Evolutionary conservation across 2,329 filamentous ascomycete genomes (phyloP), one percentile per base, ranked within the genome.

Genomic region (Ampelomyces quisqualis): DNA sequence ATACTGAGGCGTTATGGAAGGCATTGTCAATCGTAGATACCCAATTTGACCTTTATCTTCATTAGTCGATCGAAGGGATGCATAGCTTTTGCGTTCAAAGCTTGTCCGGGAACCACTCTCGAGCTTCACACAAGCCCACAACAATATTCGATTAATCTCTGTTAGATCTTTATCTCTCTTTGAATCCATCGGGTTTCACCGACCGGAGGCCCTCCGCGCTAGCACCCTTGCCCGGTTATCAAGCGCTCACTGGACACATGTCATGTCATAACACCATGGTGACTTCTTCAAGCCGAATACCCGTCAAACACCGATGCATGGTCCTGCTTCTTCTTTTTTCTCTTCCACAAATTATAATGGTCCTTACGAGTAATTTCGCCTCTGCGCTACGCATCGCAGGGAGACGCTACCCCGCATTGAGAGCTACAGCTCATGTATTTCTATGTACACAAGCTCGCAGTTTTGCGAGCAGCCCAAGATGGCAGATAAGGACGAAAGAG

Each of bases 401-500:
- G 23, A 51, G 44, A 45, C 45, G 44, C 21, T 59, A 55, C 51
- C 48, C 53, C 48, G 41, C 53, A 29, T 43, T 48, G 28, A 50
- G 42, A 46, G 35, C 28, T 26, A 34, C 29, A 38, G 42, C 40
- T 18, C 24, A 35, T 24, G 38, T 32, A 19, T 38, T 36, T 29
- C 39, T 38, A 20, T 41, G 24, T 8, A 33, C 30, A 2, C 47
- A 49, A 38, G 39, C 34, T 18, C 50, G 52, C 31, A 26, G 40
- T 18, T 73, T 74, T 47, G 54, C 58, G 5, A 43, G 42, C 18
- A 60, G 65, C 17, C 45, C 61, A 41, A 53, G 31, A 61, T 62
- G 60, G 53, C 58, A 58, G 20, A 60, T 73, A 22, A 67, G 69
- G 9, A 70, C 71, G 4, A 65, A 67, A 19, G 72, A 75, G 37